Percentiles rank a stretch among this genome's conserved stretches.
phyloP scores from a whole-genome alignment of 73 alveolate genomes.

The Tetrahymena thermophila region DNA sequence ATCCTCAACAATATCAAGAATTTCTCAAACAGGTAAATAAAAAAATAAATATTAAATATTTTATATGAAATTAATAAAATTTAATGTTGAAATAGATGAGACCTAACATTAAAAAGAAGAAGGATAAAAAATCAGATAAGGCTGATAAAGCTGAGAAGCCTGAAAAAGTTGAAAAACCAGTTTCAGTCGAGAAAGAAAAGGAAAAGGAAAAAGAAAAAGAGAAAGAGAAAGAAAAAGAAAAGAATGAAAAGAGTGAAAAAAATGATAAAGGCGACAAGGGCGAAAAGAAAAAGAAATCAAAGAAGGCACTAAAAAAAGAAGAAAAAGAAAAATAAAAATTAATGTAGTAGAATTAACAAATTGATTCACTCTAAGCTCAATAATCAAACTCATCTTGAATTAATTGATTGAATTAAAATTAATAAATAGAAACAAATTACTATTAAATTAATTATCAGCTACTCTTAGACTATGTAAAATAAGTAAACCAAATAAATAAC shows the following conservation, averaged over 20 bases:
- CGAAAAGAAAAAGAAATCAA: not conserved
- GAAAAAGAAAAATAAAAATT: not conserved
- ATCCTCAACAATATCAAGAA: not conserved
- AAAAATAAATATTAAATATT: not conserved
- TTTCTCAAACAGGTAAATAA: not conserved
- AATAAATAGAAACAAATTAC: not conserved
- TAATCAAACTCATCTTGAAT: not conserved
- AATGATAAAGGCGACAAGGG: not conserved
- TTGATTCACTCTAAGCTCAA: not conserved
- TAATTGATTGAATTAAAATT: not conserved
- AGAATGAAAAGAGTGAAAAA: not conserved
- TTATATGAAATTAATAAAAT: not conserved
- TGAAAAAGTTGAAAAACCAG: not conserved
- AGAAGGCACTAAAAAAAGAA: not conserved
- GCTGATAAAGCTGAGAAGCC: not conserved
- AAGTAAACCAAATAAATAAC: too few species aligned
- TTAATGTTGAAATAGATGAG: not conserved
- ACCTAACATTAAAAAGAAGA: not conserved
- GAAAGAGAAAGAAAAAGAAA: not conserved
- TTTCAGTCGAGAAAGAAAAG: not conserved
- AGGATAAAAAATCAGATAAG: not conserved
- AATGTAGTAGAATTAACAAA: not conserved
- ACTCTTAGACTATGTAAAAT: too few species aligned
- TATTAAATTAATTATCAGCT: not conserved
- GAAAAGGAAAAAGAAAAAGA: not conserved